Base-by-base conservation (phyloP, 2,329 filamentous ascomycete genomes). In the Ophiostoma sp. region DNA sequence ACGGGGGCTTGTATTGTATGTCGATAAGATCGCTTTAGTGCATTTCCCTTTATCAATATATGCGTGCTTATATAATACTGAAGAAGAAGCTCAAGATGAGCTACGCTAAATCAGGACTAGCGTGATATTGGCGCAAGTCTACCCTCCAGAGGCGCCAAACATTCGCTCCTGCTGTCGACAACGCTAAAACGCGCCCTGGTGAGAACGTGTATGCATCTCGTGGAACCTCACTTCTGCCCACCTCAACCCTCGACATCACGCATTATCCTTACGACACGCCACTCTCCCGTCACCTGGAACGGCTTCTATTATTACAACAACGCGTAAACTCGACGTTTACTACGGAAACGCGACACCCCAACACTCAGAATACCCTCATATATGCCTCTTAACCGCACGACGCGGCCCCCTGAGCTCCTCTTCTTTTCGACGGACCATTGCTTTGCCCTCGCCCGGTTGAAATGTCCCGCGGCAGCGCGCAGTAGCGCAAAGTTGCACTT, bases 171-270 rank as follows among this genome's bases (percentile, higher is more conserved):
- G 69, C 66, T 73, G n/a, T n/a, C 66, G 31, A 70, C 66, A 22
- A 73, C 71, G 71, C 64, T 69, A 73, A 71, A 69, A 74, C 72
- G 72, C 72, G 72, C 69, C 69, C 61, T 31, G 70, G 15, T 36
- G 25, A 68, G 36, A 31, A 33, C 61, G 42, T 68, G 64, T 25
- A 22, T 68, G 39, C 42, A 69, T 31, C 36, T 42, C 33, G 22
- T 57, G 33, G 31, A 52, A 69, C 71, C 64, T 73, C 71, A 73
- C 45, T 50, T 69, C n/a, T 69, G 66, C 17, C 45, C 33, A 57
- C 33, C 33, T 45, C 22, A 42, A 48, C 31, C 19, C 22, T 12
- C 22, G 42, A 8, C 52, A 70, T 22, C 69, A 70, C 68, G 28
- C 22, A 22, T 9, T 19, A 7, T 25, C 9, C 39, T 45, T 48